A percentile compares a stretch with the other conserved stretches of the same genome.
phyloP scores from a whole-genome alignment of 805 yeast species.

The Candida endomychidarum region DNA sequence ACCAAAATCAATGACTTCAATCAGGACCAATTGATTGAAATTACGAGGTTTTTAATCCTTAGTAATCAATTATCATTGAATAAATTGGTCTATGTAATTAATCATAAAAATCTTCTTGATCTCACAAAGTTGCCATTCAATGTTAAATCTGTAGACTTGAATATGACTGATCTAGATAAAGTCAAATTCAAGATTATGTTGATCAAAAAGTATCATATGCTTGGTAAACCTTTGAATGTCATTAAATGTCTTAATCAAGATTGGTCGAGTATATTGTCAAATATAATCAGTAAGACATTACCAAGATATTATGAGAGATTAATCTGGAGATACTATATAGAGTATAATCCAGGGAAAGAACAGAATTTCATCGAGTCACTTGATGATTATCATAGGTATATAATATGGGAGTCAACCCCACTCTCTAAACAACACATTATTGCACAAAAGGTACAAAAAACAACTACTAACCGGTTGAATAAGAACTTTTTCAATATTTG shows the following conservation, averaged over 20 bases:
- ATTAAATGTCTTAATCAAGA: conserved; percentile 29
- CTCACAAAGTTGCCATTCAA: conserved; percentile 21
- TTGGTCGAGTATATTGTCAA: conserved; percentile 26
- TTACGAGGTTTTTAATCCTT: conserved; percentile 22
- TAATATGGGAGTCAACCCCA: conserved; percentile 38
- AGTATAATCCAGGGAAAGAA: conserved; percentile 26
- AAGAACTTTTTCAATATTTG: conserved; percentile 1
- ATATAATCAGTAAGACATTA: conserved; percentile 21
- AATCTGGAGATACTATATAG: conserved; percentile 42
- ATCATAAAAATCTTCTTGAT: conserved; percentile 26
- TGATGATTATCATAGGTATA: conserved; percentile 19
- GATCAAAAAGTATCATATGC: conserved; percentile 36
- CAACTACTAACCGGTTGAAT: neutral
- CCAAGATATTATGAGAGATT: conserved; percentile 41
- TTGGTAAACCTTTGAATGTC: conserved; percentile 32
- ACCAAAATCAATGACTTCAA: neutral
- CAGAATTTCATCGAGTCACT: conserved; percentile 23
- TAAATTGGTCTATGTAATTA: conserved; percentile 25
- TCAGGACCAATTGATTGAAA: conserved; percentile 5
- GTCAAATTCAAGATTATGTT: conserved; percentile 30
- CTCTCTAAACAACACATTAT: neutral
- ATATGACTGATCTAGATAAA: conserved; percentile 17
- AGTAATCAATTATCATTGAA: conserved; percentile 27
- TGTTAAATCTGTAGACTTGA: neutral
- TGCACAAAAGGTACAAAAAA: neutral